Evolutionary conservation across 805 yeast genomes (phyloP).

Genomic region (Candida succiphila): DNA sequence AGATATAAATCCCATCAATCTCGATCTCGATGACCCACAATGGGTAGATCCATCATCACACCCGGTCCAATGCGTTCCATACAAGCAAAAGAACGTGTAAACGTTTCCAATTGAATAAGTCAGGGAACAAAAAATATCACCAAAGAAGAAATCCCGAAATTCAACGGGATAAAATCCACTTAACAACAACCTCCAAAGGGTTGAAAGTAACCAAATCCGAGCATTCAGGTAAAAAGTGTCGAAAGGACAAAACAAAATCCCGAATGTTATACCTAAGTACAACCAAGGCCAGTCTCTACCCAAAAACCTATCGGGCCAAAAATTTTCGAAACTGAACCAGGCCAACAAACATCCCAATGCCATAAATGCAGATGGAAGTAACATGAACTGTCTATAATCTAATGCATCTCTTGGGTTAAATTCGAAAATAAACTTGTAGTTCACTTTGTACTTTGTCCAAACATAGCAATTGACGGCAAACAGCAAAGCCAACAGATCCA

Average conservation of each 20-base stretch:
- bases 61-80: slow-evolving; percentile 61
- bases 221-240: slow-evolving; percentile 47
- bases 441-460: slow-evolving; percentile 70
- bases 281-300: slow-evolving; percentile 77
- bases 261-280: slow-evolving; percentile 44
- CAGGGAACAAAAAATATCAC: slow-evolving; percentile 83
- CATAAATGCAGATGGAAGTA: slow-evolving; percentile 52
- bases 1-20: slow-evolving; percentile 72
- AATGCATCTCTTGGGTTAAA: slow-evolving; percentile 60
- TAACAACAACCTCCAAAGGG: slow-evolving; percentile 60
- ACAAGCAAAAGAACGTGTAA: slow-evolving; percentile 79
- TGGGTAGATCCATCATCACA: slow-evolving; percentile 28
- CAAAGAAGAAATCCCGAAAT: slow-evolving; percentile 86
- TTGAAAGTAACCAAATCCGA: slow-evolving; percentile 67
- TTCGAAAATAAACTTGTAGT: slow-evolving; percentile 89
- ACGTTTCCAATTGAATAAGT: slow-evolving; percentile 82
- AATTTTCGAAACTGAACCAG: slow-evolving; percentile 69
- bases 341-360: slow-evolving; percentile 49
- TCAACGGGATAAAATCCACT: slow-evolving; percentile 94
- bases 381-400: slow-evolving; percentile 54
- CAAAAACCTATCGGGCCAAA: slow-evolving; percentile 50
- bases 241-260: slow-evolving; percentile 51
- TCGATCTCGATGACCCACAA: slow-evolving; percentile 76
- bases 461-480: slow-evolving; percentile 62
- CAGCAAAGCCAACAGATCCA: slow-evolving; percentile 47